A percentile compares a stretch with the other conserved stretches of the same genome.
Conservation (phyloP, 495 filamentous ascomycete genomes). For the Halenospora varia region DNA sequence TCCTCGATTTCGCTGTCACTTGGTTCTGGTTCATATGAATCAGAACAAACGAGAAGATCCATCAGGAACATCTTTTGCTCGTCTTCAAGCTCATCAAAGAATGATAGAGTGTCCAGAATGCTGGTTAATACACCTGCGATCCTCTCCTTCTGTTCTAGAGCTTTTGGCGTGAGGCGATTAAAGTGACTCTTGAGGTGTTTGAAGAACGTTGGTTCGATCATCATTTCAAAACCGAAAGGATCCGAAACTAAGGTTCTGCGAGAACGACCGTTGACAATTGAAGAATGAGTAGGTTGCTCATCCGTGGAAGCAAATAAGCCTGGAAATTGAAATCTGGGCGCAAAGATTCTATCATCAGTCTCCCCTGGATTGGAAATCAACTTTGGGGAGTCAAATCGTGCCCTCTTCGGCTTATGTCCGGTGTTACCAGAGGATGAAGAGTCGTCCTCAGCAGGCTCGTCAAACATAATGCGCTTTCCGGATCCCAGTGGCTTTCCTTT, state of each 20-base stretch:
- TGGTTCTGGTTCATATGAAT: neutral
- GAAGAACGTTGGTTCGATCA: neutral
- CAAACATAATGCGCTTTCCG: neutral
- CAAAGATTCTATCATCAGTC: too few relatives aligned
- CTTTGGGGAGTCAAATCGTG: too few relatives aligned
- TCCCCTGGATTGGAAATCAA: too few relatives aligned
- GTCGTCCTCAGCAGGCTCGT: too few relatives aligned
- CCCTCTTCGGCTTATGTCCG: too few relatives aligned
- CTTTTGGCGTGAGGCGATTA: neutral
- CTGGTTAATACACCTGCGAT: neutral
- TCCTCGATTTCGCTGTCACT: neutral
- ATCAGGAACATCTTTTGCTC: neutral
- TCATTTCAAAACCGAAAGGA: neutral
- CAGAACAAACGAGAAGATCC: neutral
- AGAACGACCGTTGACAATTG: neutral
- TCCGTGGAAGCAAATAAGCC: neutral
- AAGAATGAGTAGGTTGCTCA: neutral
- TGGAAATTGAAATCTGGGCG: conserved; percentile 7
- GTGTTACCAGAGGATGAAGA: too few relatives aligned
- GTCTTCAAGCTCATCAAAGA: neutral
- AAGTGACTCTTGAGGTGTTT: neutral
- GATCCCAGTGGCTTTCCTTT: neutral
- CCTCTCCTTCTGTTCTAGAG: neutral
- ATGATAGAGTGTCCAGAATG: neutral
- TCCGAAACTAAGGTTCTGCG: neutral